Conservation (phyloP, 2,329 filamentous ascomycete genomes). For the Xylariaceae sp. region DNA sequence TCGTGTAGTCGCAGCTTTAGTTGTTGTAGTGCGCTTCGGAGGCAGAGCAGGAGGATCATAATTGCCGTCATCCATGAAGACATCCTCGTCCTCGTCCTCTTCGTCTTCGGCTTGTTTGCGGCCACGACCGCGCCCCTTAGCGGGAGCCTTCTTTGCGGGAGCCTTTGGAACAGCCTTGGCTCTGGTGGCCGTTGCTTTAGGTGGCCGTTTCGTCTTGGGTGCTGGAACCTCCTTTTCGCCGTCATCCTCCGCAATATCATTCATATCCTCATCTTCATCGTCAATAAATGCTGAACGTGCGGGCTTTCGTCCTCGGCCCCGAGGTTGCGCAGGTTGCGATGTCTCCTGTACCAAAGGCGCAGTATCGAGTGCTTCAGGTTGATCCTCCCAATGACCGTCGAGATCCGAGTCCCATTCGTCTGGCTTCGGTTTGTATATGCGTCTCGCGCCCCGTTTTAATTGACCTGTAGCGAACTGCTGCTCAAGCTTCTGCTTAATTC, state of each 20-base stretch:
- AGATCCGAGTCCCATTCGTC: slow-evolving; percentile 87
- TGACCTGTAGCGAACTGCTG: slow-evolving; percentile 72
- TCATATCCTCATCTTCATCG: slow-evolving; percentile 57
- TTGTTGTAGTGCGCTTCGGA: slow-evolving; percentile 45
- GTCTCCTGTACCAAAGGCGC: slow-evolving; percentile 27
- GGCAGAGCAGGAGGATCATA: slow-evolving; percentile 47
- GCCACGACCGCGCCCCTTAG: slow-evolving; percentile 54
- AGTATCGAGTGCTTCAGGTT: slow-evolving; percentile 69
- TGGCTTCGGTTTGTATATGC: slow-evolving; percentile 76
- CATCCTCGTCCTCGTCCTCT: slow-evolving; percentile 52
- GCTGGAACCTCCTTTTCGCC: slow-evolving; percentile 55
- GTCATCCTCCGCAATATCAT: slow-evolving; percentile 54
- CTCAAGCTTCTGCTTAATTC: slow-evolving; percentile 73
- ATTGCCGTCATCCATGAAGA: slow-evolving; percentile 62
- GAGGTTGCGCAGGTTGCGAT: slow-evolving; percentile 32
- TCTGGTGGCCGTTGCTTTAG: slow-evolving; percentile 46
- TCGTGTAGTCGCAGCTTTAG: slow-evolving; percentile 39
- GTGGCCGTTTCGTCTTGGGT: slow-evolving; percentile 35
- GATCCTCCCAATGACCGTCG: slow-evolving; percentile 84
- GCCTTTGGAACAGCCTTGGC: slow-evolving; percentile 48
- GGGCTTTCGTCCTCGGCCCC: slow-evolving; percentile 46
- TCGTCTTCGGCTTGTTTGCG: slow-evolving; percentile 45
- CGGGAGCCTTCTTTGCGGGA: slow-evolving; percentile 52
- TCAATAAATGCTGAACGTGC: slow-evolving; percentile 42
- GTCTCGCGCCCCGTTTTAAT: slow-evolving; percentile 59